These are phyloP conservation scores for Lactarius psammicola DNA, from an alignment of 768 basidiomycete genomes.

Conservation along the genomic window DNA sequence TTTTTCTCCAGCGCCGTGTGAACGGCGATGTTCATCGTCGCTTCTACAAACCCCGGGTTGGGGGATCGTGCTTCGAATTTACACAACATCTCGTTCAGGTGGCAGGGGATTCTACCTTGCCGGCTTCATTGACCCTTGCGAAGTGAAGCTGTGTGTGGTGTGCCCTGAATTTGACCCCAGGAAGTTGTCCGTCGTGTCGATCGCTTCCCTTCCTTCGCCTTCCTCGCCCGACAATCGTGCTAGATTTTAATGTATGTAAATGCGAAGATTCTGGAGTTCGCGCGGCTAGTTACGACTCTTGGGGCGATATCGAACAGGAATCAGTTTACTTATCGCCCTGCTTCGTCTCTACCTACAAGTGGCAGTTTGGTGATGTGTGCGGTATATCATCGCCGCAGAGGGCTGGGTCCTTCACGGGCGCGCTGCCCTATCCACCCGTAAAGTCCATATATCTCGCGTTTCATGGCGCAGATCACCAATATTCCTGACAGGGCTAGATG, in stretches of 20 bases:
- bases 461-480: constrained; percentile 5
- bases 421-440: constrained; percentile 5
- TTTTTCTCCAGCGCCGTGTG: constrained; percentile 9
- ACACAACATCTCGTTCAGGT: not conserved
- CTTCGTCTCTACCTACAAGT: not conserved
- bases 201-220: constrained; percentile 3
- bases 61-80: constrained; percentile 5
- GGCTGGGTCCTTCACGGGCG: constrained; percentile 8
- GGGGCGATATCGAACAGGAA: not conserved
- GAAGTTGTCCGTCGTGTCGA: constrained; percentile 1
- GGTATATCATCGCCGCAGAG: constrained; percentile 12
- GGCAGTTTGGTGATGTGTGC: not conserved
- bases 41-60: constrained; percentile 19
- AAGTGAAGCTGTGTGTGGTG: not conserved
- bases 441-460: constrained; percentile 1
- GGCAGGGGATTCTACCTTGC: not conserved
- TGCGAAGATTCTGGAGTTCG: not conserved
- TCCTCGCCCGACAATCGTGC: not conserved
- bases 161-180: constrained; percentile 20
- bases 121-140: not conserved
- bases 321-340: not conserved
- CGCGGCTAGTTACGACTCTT: not conserved
- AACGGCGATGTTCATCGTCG: not conserved
- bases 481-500: not conserved
- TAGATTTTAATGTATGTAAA: not conserved